A percentile compares a stretch with the other conserved stretches of the same genome.
Evolutionary conservation across 352 stramenopile species (phyloP).

Genomic region (Phytopythium boreale): DNA sequence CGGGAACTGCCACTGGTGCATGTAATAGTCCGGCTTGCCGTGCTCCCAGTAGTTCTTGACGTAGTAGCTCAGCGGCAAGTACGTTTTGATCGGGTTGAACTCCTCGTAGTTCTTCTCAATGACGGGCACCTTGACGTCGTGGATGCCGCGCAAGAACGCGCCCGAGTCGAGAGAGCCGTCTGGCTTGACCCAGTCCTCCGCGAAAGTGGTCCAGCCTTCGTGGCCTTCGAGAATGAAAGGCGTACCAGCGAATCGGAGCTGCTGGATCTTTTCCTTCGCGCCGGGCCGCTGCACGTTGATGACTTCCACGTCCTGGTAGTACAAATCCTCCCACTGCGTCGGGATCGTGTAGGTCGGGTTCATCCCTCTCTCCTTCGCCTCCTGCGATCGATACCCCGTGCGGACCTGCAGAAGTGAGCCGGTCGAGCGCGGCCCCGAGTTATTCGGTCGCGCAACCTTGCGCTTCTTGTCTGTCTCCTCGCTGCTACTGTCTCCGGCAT

Average conservation of each 20-base stretch:
- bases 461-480: slow-evolving; percentile 13
- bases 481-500: slow-evolving; percentile 2
- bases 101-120: slow-evolving; percentile 81
- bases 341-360: slow-evolving; percentile 66
- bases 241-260: slow-evolving; percentile 61
- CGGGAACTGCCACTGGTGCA: slow-evolving; percentile 96
- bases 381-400: slow-evolving; percentile 22
- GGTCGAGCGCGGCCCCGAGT: neutral
- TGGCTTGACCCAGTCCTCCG: slow-evolving; percentile 55
- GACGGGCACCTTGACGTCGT: slow-evolving; percentile 77
- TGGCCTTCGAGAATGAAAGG: slow-evolving; percentile 73
- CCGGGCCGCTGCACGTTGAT: slow-evolving; percentile 58
- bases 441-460: slow-evolving; percentile 2
- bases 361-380: slow-evolving; percentile 27
- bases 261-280: slow-evolving; percentile 55
- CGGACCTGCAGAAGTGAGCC: slow-evolving; percentile 7
- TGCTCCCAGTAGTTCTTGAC: slow-evolving; percentile 83
- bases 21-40: slow-evolving; percentile 83
- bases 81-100: slow-evolving; percentile 71
- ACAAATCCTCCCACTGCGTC: slow-evolving; percentile 69
- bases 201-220: slow-evolving; percentile 62
- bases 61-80: slow-evolving; percentile 66
- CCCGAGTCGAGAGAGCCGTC: slow-evolving; percentile 52
- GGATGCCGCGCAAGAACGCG: slow-evolving; percentile 62
- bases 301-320: slow-evolving; percentile 56